Evolutionary conservation across 768 basidiomycete genomes (phyloP).

Genomic region (Psilocybe cyanescens): DNA sequence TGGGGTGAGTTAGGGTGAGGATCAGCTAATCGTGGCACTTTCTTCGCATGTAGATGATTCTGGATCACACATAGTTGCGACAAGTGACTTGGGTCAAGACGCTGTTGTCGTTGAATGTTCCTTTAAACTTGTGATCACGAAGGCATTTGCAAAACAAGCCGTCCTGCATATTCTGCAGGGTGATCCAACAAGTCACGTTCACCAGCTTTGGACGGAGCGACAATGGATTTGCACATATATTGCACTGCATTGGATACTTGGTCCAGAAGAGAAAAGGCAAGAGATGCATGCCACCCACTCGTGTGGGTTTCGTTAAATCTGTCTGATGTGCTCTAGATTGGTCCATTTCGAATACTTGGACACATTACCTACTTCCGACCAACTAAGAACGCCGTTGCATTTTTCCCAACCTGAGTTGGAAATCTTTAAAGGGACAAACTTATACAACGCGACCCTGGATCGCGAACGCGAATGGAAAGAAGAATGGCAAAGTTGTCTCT

Average conservation of each 20-base stretch:
- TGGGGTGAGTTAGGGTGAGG: background rate
- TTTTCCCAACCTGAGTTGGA: conserved; percentile 68
- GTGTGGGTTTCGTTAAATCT: background rate
- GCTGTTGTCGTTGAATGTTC: conserved; percentile 68
- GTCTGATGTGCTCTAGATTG: conserved; percentile 24
- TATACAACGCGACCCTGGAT: conserved; percentile 77
- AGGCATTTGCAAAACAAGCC: conserved; percentile 46
- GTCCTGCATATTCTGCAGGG: conserved; percentile 42
- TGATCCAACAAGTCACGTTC: conserved; percentile 24
- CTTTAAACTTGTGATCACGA: conserved; percentile 65
- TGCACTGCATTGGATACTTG: conserved; percentile 61
- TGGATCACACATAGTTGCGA: conserved; percentile 58
- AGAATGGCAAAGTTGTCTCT: conserved; percentile 64
- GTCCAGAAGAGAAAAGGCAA: conserved; percentile 37
- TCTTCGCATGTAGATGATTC: conserved; percentile 30
- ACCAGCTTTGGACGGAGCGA: conserved; percentile 54
- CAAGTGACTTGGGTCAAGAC: conserved; percentile 49
- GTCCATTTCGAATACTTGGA: conserved; percentile 66
- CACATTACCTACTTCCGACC: conserved; percentile 59
- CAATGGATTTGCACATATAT: conserved; percentile 75
- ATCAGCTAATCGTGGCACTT: conserved; percentile 4
- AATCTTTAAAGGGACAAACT: conserved; percentile 76
- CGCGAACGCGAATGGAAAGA: conserved; percentile 60
- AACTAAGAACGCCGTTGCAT: conserved; percentile 74
- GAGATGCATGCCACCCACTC: background rate